Percentiles rank a stretch among this genome's conserved stretches.
phyloP scores from a whole-genome alignment of 192 early-diverging fungal genomes.

The Gigaspora rosea region DNA sequence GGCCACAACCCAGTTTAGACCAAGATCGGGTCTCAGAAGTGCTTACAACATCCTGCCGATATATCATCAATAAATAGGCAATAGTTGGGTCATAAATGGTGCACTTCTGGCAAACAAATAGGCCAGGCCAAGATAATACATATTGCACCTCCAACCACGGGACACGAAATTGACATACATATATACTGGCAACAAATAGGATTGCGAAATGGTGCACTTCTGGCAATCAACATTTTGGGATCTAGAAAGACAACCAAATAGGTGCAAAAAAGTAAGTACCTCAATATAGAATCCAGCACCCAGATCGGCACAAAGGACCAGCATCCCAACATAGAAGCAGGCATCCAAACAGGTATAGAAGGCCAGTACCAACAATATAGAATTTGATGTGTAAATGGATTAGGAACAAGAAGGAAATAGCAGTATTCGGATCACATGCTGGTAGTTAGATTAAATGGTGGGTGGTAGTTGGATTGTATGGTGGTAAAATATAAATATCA shows the following conservation, averaged over 20 bases:
- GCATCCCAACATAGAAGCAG: neutral
- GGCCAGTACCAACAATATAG: too few relatives aligned
- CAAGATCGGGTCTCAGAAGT: neutral
- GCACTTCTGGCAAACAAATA: neutral
- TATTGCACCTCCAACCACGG: neutral
- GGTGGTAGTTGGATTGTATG: too few relatives aligned
- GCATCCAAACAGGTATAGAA: neutral
- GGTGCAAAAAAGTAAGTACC: neutral
- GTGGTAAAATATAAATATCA: too few relatives aligned
- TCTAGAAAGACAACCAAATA: neutral
- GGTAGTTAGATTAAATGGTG: too few relatives aligned
- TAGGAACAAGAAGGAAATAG: too few relatives aligned
- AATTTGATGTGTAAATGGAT: too few relatives aligned
- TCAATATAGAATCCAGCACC: neutral
- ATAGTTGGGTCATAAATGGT: neutral
- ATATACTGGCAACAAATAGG: too few relatives aligned
- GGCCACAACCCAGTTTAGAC: neutral
- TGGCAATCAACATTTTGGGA: neutral
- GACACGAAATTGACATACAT: neutral
- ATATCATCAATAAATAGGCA: neutral
- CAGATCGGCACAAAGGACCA: neutral
- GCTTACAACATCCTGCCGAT: neutral
- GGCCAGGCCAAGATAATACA: neutral
- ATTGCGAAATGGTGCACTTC: too few relatives aligned
- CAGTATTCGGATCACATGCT: too few relatives aligned